Conservation (phyloP, 495 filamentous ascomycete species). For the Neurospora sp. region DNA sequence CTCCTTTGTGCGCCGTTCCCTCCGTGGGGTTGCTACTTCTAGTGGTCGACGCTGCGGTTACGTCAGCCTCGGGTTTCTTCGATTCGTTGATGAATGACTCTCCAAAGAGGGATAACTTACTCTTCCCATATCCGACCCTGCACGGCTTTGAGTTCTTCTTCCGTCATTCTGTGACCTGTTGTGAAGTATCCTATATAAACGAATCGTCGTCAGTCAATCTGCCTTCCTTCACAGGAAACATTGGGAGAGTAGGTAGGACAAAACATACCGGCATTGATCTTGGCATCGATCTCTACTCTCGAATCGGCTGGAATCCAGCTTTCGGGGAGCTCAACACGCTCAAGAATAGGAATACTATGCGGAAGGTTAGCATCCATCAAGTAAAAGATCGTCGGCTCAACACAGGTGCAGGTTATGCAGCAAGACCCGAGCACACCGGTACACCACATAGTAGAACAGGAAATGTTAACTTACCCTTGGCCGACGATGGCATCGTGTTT, state of each 20-base stretch:
- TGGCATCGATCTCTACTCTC: constrained; percentile 95
- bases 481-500: constrained; percentile 97
- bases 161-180: constrained; percentile 82
- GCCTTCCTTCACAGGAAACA: background rate
- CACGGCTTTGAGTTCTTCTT: constrained; percentile 75
- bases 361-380: constrained; percentile 12
- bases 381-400: background rate
- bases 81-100: constrained; percentile 6
- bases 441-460: background rate
- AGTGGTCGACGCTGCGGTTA: constrained; percentile 19
- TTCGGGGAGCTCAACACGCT: constrained; percentile 89
- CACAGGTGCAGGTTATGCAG: constrained; percentile 6
- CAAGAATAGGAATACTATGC: constrained; percentile 71
- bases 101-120: constrained; percentile 26
- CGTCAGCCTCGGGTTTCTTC: constrained; percentile 12
- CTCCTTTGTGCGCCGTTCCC: background rate
- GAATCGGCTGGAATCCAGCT: constrained; percentile 91
- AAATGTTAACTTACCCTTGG: constrained; percentile 52
- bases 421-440: background rate
- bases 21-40: background rate
- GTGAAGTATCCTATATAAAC: constrained; percentile 56
- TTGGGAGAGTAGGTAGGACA: background rate
- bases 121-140: constrained; percentile 92
- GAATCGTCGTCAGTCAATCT: constrained; percentile 4
- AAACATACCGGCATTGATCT: constrained; percentile 88